Conservation (phyloP, 75 land plant species). For the Sequoiadendron giganteum region DNA sequence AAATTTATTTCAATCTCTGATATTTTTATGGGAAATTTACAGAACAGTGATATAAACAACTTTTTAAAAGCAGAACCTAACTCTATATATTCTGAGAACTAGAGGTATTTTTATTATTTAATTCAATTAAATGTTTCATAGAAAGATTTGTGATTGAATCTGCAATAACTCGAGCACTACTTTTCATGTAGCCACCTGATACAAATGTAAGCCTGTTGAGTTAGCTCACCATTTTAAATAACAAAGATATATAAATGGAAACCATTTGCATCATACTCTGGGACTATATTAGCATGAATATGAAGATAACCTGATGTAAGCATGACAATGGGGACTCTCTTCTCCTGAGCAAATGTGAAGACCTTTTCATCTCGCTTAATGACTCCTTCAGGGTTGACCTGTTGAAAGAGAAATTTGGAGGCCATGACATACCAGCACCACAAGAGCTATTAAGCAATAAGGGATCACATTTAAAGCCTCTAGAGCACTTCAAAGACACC, state of each 20-base stretch:
- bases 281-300: slow-evolving; percentile 1
- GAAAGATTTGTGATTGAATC: slow-evolving; percentile 83
- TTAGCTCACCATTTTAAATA: not conserved
- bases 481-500: not conserved
- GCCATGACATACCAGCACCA: not conserved
- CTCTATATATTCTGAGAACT: not conserved
- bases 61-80: not conserved
- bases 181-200: slow-evolving; percentile 97
- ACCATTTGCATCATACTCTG: not conserved
- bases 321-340: slow-evolving; percentile 84
- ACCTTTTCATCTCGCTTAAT: slow-evolving; percentile 81
- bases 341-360: slow-evolving; percentile 71
- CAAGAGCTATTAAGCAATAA: not conserved
- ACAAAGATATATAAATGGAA: not conserved
- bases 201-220: slow-evolving; percentile 3
- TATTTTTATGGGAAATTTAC: not conserved
- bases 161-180: slow-evolving; percentile 93
- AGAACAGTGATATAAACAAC: not conserved
- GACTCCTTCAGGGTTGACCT: slow-evolving; percentile 69
- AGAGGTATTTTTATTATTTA: slow-evolving; percentile 1
- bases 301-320: slow-evolving; percentile 83
- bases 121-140: slow-evolving; percentile 54
- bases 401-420: slow-evolving; percentile 7
- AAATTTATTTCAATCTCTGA: not conserved
- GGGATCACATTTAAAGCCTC: not conserved